Evolutionary conservation across 768 basidiomycete genomes (phyloP).

Genomic region (Boletus patriciae): DNA sequence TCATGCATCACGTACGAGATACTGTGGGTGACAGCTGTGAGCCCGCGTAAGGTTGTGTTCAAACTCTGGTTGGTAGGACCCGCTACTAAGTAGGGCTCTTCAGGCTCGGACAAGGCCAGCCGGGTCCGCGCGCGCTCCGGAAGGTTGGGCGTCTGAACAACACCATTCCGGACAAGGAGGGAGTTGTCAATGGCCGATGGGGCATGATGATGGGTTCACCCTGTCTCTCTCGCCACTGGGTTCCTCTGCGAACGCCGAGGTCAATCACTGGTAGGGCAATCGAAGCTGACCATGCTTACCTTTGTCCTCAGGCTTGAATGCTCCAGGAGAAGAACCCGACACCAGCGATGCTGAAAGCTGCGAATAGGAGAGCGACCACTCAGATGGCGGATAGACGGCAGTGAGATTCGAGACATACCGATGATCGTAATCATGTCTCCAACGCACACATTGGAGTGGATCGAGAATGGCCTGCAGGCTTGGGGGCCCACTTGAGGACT

Average conservation of each 20-base stretch:
- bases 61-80: no score
- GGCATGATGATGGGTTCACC: no score
- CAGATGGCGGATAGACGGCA: neutral
- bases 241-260: neutral
- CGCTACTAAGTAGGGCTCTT: no score
- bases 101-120: no score
- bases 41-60: no score
- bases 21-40: no score
- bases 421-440: slow-evolving; percentile 26
- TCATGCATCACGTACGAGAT: no score
- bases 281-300: neutral
- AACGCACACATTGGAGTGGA: slow-evolving; percentile 18
- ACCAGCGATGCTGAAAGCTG: slow-evolving; percentile 19
- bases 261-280: neutral
- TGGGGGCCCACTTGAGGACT: neutral
- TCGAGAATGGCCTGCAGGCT: slow-evolving; percentile 11
- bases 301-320: slow-evolving; percentile 9
- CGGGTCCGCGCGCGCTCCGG: no score
- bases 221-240: neutral
- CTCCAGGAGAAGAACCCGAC: slow-evolving; percentile 23
- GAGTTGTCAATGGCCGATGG: no score
- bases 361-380: neutral
- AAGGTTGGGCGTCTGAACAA: no score
- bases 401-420: slow-evolving; percentile 11
- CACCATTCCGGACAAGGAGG: no score